Evolutionary conservation across 805 yeast species (phyloP), one percentile per base, ranked within the genome.

Genomic region (Kodamaea fukazawae): DNA sequence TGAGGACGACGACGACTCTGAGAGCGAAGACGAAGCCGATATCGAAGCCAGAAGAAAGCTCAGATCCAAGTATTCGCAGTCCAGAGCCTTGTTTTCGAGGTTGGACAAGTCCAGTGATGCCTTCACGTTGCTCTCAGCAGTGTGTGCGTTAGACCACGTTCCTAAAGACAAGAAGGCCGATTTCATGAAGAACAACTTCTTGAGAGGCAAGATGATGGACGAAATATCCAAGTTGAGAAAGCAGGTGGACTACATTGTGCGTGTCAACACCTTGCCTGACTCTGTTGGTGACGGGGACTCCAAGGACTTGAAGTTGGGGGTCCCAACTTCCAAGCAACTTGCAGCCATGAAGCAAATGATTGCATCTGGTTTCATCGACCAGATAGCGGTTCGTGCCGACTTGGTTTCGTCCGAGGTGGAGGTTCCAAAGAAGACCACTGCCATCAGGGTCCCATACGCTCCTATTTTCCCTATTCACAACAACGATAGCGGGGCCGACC

Each of bases 281-380:
- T 69, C 68, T 17, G 71, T 82, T 45, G 87, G 85, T 1, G 67
- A 63, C 1, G 20, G 31, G n/a, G 22, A 44, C 12, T 68, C 70
- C 5, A 57, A 60, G 10, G 58, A 60, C 8, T 48, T 79, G 49
- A 78, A 71, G 54, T 62, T 86, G n/a, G 76, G 70, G 0, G 76
- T 84, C 5, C 97, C 97, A 1, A 63, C 73, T 7, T 75, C 77
- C 27, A 56, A 63, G 4, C 99, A 93, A 63, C 57, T 88, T 4
- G 75, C 79, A 38, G 84, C 93, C 0, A 61, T 93, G 46, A 90
- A 88, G 54, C 99, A 93, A 62, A 90, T 93, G 80, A 71, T 91
- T 3, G 78, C 96, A 4, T 83, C 97, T 0, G 99, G 98, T 0
- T 93, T 86, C 53, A 73, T 93, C 29, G 99, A 93, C 59, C 95